Base-by-base conservation (phyloP, 208 protist genomes). In the Wallacemonas collosoma region DNA sequence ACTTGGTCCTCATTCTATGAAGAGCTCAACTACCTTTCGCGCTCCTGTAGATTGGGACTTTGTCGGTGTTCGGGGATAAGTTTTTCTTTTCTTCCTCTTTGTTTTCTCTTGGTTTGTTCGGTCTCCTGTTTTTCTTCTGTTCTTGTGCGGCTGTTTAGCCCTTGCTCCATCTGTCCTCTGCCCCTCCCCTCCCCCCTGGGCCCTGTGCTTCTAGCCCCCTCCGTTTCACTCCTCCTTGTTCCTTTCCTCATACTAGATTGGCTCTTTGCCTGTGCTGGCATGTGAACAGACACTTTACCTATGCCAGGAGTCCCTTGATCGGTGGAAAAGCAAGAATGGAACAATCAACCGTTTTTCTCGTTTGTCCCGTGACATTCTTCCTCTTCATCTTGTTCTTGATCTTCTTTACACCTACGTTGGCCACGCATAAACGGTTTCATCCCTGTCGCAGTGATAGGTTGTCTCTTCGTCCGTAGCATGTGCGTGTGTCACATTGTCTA, bases 61-160 rank as follows among this genome's bases (percentile, higher is more conserved):
- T 70, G 1, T 61, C 54, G 50, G 62, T 26, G 17, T 38, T 40
- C 0, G 43, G 35, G 60, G 41, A 41, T 53, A 60, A 3, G 60
- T 7, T 69, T 17, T 50, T 55, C 12, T 17, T 38, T 44, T 1
- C 51, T 4, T 73, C 65, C 61, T 67, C 50, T 66, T 61, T 67
- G 40, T 62, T 74, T 68, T 66, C 44, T 66, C 68, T 72, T 73
- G 61, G 56, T 65, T 81, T 76, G 56, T 77, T 71, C 57, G 48
- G 47, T 68, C 76, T 79, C 62, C n/a, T 44, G 39, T 2, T 72
- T 17, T 58, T 58, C 26, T 8, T 9, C 1, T 15, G 11, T 1
- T 38, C 53, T 58, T 15, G 11, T 53, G 48, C 48, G 1, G 53
- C 7, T 55, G 8, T 68, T 68, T 38, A 17, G 5, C 7, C 8